Base-by-base conservation (phyloP, 2,329 filamentous ascomycete species). In the Pyricularia sp. region DNA sequence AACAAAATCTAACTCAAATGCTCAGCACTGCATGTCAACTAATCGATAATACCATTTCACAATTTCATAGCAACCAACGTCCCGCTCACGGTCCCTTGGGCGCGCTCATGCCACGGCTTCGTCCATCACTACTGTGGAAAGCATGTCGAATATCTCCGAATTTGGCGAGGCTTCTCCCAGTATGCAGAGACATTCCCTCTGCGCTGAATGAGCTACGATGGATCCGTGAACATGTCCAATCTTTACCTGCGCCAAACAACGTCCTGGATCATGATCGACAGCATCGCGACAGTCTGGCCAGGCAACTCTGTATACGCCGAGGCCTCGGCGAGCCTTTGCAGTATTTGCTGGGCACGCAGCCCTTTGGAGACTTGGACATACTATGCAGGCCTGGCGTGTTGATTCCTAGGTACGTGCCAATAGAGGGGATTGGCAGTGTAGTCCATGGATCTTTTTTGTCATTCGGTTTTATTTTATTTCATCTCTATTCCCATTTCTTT, bases 341-440 rank as follows among this genome's bases (percentile, higher is more conserved):
- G 74, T 97, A 97, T 73, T 82, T 97, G 26, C 78, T 99, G 1
- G 92, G 92, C 3, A 87, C 87, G 5, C 92, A 97, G 73, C 94
- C 89, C 1, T 97, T 99, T 76, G 93, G 93, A 0, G 78, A 85
- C 4, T 76, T 97, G 19, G 88, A 96, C 57, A 88, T 99, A 60
- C 77, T 82, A 65, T 97, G 93, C 72, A 80, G 79, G 31, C 83
- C 80, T 12, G 90, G 90, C 2, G 93, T 97, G 5, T 78, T 99
- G 65, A 96, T 97, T 68, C 94, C 94, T 44, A 84, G 93, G 78
- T 86, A 69, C 19, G 76, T 70, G 19, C 33, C n/a, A 62, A 10
- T 13, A n/a, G 19, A 5, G 22, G 16, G n/a, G 16, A 8, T 10
- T 26, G 19, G 28, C 28, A 19, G 40, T 40, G 2, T n/a, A 16